phyloP scores from a whole-genome alignment of 345 rosid species.

The Eucalyptus erythrocorys region DNA sequence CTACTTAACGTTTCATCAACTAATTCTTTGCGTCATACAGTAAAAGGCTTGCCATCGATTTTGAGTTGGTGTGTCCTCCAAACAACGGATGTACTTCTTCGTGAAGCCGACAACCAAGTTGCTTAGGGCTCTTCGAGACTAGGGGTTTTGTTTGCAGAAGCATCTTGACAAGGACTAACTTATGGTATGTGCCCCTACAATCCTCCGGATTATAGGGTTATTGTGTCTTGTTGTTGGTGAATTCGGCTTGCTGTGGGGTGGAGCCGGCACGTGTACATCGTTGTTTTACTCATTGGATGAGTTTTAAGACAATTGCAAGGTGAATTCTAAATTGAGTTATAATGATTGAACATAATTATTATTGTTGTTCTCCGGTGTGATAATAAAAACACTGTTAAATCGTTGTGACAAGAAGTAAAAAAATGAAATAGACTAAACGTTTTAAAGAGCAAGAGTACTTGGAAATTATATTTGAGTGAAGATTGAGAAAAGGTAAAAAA shows the following conservation, averaged over 20 bases:
- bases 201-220: not conserved
- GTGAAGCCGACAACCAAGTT: not conserved
- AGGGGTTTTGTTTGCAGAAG: not conserved
- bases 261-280: accelerated
- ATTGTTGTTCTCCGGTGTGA: not conserved
- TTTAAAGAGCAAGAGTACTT: not conserved
- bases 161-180: not conserved
- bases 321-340: not conserved
- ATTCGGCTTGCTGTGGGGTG: not conserved
- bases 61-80: not conserved
- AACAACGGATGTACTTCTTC: not conserved
- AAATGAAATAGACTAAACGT: not conserved
- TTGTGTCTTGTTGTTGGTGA: not conserved
- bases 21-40: not conserved
- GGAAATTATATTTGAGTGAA: not conserved
- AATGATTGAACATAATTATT: not conserved
- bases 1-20: not conserved
- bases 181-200: not conserved
- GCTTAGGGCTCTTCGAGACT: not conserved
- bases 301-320: not conserved
- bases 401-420: not conserved
- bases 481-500: not conserved
- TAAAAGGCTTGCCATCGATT: not conserved
- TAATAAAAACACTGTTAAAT: not conserved
- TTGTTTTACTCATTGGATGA: not conserved